Base-by-base conservation (phyloP, 208 protist genomes). In the Wallacemonas collosoma region DNA sequence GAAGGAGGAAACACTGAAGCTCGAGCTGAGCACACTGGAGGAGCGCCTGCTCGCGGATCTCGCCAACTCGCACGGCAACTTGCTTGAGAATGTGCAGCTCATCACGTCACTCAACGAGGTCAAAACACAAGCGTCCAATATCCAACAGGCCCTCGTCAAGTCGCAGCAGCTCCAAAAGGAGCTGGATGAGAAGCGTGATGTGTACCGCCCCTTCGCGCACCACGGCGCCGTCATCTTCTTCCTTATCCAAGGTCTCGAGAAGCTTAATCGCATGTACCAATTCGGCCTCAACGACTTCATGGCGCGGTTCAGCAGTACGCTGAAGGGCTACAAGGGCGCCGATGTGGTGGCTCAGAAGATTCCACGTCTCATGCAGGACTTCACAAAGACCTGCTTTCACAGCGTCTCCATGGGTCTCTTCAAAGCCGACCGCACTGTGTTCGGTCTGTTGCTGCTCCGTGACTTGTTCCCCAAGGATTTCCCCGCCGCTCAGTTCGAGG, bases 201-300 rank as follows among this genome's bases (percentile, higher is more conserved):
- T 96, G 53, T 99, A 98, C 79, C 84, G 88, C 40, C 89, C 87
- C 1, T 95, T 99, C 40, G 96, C 98, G 7, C 73, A 85, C 43
- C 83, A 88, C 40, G 97, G 93, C 17, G 75, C 91, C 9, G 75
- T 62, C 9, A 77, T 99, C n/a, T 99, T 90, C 79, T 99, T 99
- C 74, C 69, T 98, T 36, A 86, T 99, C 2, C 77, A 87, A 50
- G 93, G 95, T 58, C 78, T 99, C 77, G 77, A 90, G 60, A 75
- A 77, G 38, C 72, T 99, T 38, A 99, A 98, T 81, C 85, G 88
- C 68, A 99, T 99, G 97, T 99, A 99, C 80, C 91, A 97, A 66
- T 99, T 98, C 85, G 93, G 92, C 40, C 88, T 99, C 35, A 76
- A 77, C 43, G 85, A 93, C 51, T 99, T 98, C 83, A 80, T 99